Conservation (phyloP, 306 rosid species). For the Vicia faba region DNA sequence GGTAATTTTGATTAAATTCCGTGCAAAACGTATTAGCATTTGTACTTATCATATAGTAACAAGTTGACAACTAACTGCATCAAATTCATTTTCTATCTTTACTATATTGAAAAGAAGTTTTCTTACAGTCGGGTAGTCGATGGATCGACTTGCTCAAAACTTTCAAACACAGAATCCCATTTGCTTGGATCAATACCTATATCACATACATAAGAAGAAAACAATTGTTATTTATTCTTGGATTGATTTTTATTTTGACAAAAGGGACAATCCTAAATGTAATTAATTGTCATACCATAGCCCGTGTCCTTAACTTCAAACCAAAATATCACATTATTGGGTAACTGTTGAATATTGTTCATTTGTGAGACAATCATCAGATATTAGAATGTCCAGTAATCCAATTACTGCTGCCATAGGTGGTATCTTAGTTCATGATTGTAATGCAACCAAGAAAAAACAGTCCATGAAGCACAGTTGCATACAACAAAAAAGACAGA, state of each 20-base stretch:
- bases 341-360: constrained; percentile 90
- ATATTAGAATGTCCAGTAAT: constrained; percentile 91
- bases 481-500: not conserved
- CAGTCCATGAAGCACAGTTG: constrained; percentile 17
- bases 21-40: too few relatives aligned
- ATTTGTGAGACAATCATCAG: constrained; percentile 92
- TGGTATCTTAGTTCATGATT: constrained; percentile 97
- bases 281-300: constrained; percentile 64
- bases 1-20: too few relatives aligned
- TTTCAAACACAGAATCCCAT: constrained; percentile 98
- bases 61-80: too few relatives aligned
- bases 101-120: constrained; percentile 20
- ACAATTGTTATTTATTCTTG: not conserved
- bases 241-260: constrained; percentile 15
- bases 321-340: constrained; percentile 79
- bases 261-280: constrained; percentile 14
- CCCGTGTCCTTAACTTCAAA: constrained; percentile 98
- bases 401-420: constrained; percentile 99
- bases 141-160: constrained; percentile 99
- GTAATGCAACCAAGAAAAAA: constrained; percentile 38
- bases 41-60: too few relatives aligned
- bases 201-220: constrained; percentile 16
- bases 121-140: constrained; percentile 94
- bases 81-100: not conserved
- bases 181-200: constrained; percentile 91